phyloP scores from a whole-genome alignment of 441 rosid genomes.

The Kokia cookei region DNA sequence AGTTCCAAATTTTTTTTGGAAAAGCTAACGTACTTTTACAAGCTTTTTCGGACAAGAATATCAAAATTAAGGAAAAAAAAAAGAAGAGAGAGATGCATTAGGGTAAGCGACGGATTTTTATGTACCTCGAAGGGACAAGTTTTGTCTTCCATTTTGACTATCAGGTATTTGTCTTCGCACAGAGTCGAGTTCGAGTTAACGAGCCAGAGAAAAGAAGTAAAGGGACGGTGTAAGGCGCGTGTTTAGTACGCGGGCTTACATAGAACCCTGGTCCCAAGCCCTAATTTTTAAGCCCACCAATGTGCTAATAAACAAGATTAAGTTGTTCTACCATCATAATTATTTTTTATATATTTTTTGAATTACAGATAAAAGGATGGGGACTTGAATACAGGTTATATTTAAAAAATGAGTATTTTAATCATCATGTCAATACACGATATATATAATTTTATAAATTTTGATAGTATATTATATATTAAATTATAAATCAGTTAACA shows the following conservation, averaged over 20 bases:
- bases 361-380: no score
- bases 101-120: background rate
- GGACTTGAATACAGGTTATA: no score
- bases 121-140: conserved; percentile 40
- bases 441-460: no score
- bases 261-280: background rate
- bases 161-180: background rate
- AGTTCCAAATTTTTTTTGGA: background rate
- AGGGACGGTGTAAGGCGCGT: background rate
- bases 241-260: background rate
- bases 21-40: background rate
- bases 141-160: conserved; percentile 33
- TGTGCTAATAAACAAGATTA: background rate
- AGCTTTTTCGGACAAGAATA: background rate
- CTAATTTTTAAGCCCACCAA: background rate
- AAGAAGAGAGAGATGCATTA: background rate
- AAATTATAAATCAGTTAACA: no score
- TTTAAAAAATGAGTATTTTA: no score
- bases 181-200: background rate
- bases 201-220: background rate
- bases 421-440: no score
- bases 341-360: no score
- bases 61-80: no score
- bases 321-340: background rate
- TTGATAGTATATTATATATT: no score